A percentile compares a stretch with the other conserved stretches of the same genome.
Conservation (phyloP, 495 filamentous ascomycete genomes). For the Xylaria grammica region DNA sequence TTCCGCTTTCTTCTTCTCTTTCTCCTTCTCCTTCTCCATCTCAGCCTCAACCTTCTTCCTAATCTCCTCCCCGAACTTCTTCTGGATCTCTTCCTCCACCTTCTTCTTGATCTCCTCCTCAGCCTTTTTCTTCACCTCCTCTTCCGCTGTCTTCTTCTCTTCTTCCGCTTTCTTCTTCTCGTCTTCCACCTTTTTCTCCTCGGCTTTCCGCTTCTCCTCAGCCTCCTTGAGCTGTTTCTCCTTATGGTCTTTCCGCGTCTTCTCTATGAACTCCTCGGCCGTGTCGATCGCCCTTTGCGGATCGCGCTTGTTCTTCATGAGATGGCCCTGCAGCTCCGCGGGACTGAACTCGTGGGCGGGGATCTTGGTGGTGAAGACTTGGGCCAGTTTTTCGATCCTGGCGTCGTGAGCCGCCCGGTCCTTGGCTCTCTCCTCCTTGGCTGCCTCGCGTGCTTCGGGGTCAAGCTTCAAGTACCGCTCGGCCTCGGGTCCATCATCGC, state of each 20-base stretch:
- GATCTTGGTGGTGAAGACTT: conserved; percentile 64
- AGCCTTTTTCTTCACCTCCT: conserved; percentile 31
- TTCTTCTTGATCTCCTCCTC: conserved; percentile 25
- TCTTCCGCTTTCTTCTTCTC: conserved; percentile 39
- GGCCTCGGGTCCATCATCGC: conserved; percentile 38
- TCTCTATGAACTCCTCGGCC: conserved; percentile 62
- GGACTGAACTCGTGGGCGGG: conserved; percentile 71
- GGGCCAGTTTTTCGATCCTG: conserved; percentile 44
- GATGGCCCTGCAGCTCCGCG: conserved; percentile 79
- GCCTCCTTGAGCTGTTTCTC: conserved; percentile 57
- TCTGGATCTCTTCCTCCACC: conserved; percentile 23
- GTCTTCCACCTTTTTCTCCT: conserved; percentile 41
- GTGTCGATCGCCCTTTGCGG: conserved; percentile 64
- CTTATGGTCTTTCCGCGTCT: conserved; percentile 61
- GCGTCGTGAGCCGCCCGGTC: conserved; percentile 44
- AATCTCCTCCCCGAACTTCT: conserved; percentile 23
- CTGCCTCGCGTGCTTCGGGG: conserved; percentile 44
- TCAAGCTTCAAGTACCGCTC: conserved; percentile 18
- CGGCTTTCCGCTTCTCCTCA: conserved; percentile 47
- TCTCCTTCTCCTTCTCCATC: conserved; percentile 21
- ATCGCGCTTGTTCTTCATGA: conserved; percentile 69
- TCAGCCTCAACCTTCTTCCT: conserved; percentile 26
- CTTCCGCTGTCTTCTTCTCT: conserved; percentile 31
- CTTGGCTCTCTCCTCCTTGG: conserved; percentile 38
- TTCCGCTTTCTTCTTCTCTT: conserved; percentile 25